These are phyloP conservation scores for Hygrocybe coccinea DNA, from an alignment of 768 basidiomycete genomes.

Conservation along the genomic window DNA sequence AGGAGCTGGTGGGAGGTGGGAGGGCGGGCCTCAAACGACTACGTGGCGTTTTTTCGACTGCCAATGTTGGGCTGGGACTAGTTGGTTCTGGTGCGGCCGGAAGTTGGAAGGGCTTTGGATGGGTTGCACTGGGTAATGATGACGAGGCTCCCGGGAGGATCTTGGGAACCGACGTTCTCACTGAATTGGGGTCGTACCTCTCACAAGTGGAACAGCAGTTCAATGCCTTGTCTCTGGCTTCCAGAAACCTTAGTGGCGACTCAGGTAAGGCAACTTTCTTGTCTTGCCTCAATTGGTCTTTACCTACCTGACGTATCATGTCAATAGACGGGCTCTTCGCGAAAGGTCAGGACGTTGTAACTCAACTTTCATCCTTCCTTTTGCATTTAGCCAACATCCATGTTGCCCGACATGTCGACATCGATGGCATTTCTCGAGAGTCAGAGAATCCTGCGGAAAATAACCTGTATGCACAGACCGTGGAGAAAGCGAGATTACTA, in stretches of 20 bases:
- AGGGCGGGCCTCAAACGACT: slow-evolving; percentile 38
- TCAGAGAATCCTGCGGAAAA: slow-evolving; percentile 38
- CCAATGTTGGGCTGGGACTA: slow-evolving; percentile 69
- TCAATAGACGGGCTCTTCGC: slow-evolving; percentile 40
- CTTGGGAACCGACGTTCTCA: slow-evolving; percentile 49
- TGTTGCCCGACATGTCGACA: slow-evolving; percentile 75
- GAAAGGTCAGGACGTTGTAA: slow-evolving; percentile 47
- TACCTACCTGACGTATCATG: slow-evolving; percentile 2
- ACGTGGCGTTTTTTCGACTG: slow-evolving; percentile 54
- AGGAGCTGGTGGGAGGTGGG: slow-evolving; percentile 32
- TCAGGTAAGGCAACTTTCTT: slow-evolving; percentile 32
- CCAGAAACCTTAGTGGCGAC: slow-evolving; percentile 30
- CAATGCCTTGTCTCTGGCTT: slow-evolving; percentile 32
- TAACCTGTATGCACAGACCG: slow-evolving; percentile 55
- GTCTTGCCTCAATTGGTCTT: background rate
- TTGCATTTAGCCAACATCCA: slow-evolving; percentile 63
- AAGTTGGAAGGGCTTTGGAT: slow-evolving; percentile 83
- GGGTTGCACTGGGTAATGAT: slow-evolving; percentile 53
- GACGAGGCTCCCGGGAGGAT: slow-evolving; percentile 43
- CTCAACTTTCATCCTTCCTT: slow-evolving; percentile 55
- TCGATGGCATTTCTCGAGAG: slow-evolving; percentile 64
- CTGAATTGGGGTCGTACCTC: slow-evolving; percentile 47
- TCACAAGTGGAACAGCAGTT: slow-evolving; percentile 50
- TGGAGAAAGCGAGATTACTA: slow-evolving; percentile 62
- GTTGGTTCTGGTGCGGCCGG: slow-evolving; percentile 74